Percentiles rank a stretch among this genome's conserved stretches.
Conservation (phyloP, 2,329 filamentous ascomycete species). For the Beauveria medogensis region DNA sequence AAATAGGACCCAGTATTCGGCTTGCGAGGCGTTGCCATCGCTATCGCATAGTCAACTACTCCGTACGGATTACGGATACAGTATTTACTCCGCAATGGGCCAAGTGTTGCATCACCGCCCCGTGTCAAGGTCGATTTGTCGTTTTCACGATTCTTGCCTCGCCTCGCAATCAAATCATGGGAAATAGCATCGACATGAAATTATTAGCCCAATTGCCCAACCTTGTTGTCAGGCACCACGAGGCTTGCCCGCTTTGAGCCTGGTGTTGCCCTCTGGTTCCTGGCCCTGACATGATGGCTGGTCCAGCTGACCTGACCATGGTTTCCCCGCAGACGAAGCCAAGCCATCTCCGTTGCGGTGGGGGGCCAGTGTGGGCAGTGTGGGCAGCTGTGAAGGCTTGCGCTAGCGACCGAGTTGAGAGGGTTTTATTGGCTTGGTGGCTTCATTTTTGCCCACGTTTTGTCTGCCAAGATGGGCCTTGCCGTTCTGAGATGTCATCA, state of each 20-base stretch:
- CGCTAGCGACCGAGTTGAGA: background rate
- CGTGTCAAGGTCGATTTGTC: background rate
- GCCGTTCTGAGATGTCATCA: background rate
- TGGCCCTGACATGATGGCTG: constrained; percentile 10
- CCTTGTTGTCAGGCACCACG: background rate
- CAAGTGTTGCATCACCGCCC: background rate
- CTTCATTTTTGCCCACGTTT: background rate
- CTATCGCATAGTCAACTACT: background rate
- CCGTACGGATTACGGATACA: too few relatives aligned
- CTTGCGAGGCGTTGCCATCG: background rate
- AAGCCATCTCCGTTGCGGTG: too few relatives aligned
- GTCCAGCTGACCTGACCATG: constrained; percentile 10
- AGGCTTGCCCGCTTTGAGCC: constrained; percentile 2
- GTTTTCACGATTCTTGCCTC: background rate
- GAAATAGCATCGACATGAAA: too few relatives aligned
- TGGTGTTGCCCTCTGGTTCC: background rate
- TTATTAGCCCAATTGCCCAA: background rate
- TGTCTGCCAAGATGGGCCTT: background rate
- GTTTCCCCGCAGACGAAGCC: constrained; percentile 1
- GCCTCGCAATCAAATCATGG: background rate
- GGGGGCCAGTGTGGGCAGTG: too few relatives aligned
- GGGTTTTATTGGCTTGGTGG: background rate
- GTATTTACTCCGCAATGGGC: background rate
- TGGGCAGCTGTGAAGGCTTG: too few relatives aligned
- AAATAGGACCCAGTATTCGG: background rate